Evolutionary conservation across 345 rosid genomes (phyloP).

Genomic region (Atalantia buxifolia): DNA sequence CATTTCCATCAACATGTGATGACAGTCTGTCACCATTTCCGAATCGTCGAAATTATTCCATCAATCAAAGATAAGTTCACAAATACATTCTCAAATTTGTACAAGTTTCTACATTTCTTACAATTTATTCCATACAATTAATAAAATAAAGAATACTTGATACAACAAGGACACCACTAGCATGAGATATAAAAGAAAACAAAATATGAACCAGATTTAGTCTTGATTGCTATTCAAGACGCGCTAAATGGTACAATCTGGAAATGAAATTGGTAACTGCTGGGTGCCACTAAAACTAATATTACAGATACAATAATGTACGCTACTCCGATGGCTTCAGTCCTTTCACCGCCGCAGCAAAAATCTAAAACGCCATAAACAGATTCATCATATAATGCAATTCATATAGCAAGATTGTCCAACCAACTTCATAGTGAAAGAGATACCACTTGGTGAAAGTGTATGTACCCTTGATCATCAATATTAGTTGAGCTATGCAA

Average conservation of each 20-base stretch:
- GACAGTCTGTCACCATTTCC: not conserved
- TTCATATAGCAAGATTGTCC: not conserved
- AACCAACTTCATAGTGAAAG: not conserved
- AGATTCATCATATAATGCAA: not conserved
- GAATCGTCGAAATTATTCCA: not conserved
- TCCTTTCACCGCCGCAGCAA: constrained; percentile 45
- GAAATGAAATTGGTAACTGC: not conserved
- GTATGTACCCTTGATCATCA: not conserved
- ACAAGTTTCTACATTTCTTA: too few species aligned
- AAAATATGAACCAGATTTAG: not conserved
- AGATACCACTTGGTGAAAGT: not conserved
- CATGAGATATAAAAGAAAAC: not conserved
- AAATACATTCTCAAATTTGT: not conserved
- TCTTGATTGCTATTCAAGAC: too few species aligned
- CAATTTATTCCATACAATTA: not conserved
- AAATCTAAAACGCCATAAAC: constrained; percentile 26
- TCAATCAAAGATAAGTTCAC: not conserved
- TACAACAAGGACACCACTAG: not conserved
- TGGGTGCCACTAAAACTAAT: not conserved
- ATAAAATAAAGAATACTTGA: not conserved
- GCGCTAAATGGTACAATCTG: not conserved
- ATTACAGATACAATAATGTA: not conserved
- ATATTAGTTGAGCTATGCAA: not conserved
- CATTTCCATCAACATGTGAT: not conserved
- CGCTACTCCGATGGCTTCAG: constrained; percentile 23